These are phyloP conservation scores for Claviceps citrina DNA, from an alignment of 2,329 filamentous ascomycete species.

Conservation along the genomic window DNA sequence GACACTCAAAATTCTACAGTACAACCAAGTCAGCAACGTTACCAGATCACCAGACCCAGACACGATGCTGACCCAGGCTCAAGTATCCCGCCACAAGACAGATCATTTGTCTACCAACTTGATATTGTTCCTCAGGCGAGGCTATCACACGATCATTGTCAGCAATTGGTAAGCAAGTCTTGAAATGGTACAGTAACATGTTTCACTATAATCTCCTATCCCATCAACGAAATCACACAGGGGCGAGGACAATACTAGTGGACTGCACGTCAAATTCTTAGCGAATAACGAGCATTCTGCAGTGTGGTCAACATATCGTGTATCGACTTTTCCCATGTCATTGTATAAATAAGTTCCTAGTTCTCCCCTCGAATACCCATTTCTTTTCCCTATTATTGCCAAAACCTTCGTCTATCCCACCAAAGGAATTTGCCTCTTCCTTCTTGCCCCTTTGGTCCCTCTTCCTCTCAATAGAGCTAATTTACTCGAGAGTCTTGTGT, in stretches of 20 bases:
- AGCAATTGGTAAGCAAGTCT: neutral
- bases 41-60: no score
- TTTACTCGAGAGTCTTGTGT: no score
- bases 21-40: neutral
- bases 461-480: neutral
- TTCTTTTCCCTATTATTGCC: neutral
- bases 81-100: neutral
- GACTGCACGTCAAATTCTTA: neutral
- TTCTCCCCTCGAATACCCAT: neutral
- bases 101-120: neutral
- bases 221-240: neutral
- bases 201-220: neutral
- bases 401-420: neutral
- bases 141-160: neutral
- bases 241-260: neutral
- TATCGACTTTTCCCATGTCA: neutral
- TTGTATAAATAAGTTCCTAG: slow-evolving; percentile 1
- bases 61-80: no score
- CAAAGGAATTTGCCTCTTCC: neutral
- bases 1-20: no score
- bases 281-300: neutral
- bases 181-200: slow-evolving; percentile 4
- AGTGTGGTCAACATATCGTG: neutral
- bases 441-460: no score
- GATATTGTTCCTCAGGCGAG: neutral